Base-by-base conservation (phyloP, 108 stramenopile species). In the Epithemia pelagica region DNA sequence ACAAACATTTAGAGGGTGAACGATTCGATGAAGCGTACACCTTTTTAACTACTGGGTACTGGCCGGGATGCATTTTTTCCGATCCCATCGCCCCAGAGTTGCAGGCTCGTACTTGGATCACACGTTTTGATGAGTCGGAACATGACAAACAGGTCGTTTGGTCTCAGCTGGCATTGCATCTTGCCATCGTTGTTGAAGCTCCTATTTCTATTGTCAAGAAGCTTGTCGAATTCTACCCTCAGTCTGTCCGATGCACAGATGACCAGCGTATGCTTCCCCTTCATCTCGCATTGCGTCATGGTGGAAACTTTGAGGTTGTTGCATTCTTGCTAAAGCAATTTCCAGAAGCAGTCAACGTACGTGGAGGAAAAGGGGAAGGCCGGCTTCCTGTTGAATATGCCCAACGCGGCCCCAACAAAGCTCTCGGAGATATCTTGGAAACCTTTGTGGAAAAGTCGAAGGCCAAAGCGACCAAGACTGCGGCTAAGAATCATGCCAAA, bases 21-120 rank as follows among this genome's bases (percentile, higher is more conserved):
- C 5, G 15, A 15, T 46, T 46, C 15, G 37, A 46, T 15, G 37
- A 46, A 46, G 37, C 15, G 10, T 15, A 10, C 27, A 56, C 65
- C 1, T 82, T 82, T 54, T 72, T 82, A 32, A 54, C 67, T 51
- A 62, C 73, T n/a, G 77, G 71, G 0, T 46, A 64, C 59, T 76
- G 76, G 84, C 60, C 55, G 28, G 37, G 23, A 28, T 67, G 29
- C 31, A 33, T 65, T 70, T 78, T 58, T 63, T 32, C 58, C 29
- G 74, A 77, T 56, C 58, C 64, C 0, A 29, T 68, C 7, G 22
- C 76, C n/a, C 75, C 78, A 0, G 58, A 23, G 30, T 52, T 73
- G 21, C 85, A 92, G 70, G 82, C 82, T 3, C 69, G 76, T 18
- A 92, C 88, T 8, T 92, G 91, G 91, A 85, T 92, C 22, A 78